Conservation (phyloP, 495 filamentous ascomycete species). For the Chaetomium cochliodes region DNA sequence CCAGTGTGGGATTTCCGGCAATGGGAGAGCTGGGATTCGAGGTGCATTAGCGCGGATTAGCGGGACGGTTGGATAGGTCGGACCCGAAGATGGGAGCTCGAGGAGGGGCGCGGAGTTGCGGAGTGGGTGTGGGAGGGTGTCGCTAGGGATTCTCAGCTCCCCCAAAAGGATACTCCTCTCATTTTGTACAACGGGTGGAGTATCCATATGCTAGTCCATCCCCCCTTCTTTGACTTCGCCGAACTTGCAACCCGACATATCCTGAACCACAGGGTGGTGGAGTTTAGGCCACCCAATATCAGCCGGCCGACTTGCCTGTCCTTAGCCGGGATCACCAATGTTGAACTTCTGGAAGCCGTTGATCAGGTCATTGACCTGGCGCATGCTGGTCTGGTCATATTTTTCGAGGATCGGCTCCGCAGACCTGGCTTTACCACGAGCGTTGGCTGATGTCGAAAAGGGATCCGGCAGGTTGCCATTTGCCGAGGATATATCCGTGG, state of each 20-base stretch:
- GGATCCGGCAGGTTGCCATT: slow-evolving; percentile 4
- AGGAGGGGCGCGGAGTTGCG: slow-evolving; percentile 19
- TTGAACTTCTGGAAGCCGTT: slow-evolving; percentile 31
- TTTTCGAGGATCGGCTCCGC: slow-evolving; percentile 34
- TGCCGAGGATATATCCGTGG: not conserved
- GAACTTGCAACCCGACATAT: not conserved
- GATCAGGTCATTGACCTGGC: slow-evolving; percentile 39
- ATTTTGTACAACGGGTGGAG: not conserved
- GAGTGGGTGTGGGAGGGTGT: slow-evolving; percentile 26
- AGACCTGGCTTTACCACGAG: slow-evolving; percentile 17
- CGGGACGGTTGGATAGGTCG: slow-evolving; percentile 22
- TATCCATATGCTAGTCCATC: not conserved
- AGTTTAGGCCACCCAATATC: not conserved
- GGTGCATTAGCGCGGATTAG: slow-evolving; percentile 22
- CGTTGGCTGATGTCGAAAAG: not conserved
- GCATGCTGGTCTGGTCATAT: slow-evolving; percentile 40
- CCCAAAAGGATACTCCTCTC: not conserved
- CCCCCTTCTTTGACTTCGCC: not conserved
- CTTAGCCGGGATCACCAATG: slow-evolving; percentile 14
- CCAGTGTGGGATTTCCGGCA: slow-evolving; percentile 30
- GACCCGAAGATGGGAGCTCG: not conserved
- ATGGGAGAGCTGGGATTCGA: not conserved
- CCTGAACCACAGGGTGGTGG: not conserved
- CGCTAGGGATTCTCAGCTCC: not conserved
- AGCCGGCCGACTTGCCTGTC: not conserved